Evolutionary conservation across 345 rosid genomes (phyloP), one percentile per base, ranked within the genome.

Genomic region (Erysimum cheiranthoides): DNA sequence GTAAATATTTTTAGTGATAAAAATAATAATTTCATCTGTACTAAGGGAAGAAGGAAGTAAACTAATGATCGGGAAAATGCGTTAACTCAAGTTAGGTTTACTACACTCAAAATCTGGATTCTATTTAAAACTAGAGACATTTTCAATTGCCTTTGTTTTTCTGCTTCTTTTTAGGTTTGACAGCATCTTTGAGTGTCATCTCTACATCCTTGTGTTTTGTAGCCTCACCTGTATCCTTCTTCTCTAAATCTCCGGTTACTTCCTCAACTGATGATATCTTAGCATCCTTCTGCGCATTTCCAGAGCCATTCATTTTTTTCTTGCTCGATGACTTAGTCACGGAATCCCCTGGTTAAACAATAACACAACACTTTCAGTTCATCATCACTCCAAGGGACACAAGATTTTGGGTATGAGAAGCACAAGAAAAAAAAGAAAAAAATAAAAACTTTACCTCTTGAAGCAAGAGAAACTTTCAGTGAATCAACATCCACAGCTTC

Each of bases 101-200:
- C 25, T 21, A 21, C 25, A 21, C 25, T 21, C 25, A 21, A 21
- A 57, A 32, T 32, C 8, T 57, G 3, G 4, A 32, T 4, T 34
- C 62, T 4, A 58, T 3, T 50, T 8, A 47, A 42, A 63, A 63
- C 9, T 35, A 35, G 27, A 59, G 3, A 47, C 54, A 32, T 21
- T 21, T 17, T 28, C 71, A 74, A 50, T 16, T 30, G 78, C 78
- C 82, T 67, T 80, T 85, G 68, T 87, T 89, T 80, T 87, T 91
- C 73, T 91, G 73, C 80, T 79, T 93, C 82, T 82, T 82, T 81
- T 84, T 89, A 4, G 89, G 93, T 73, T 93, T 93, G 78, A 87
- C 87, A 63, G 96, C 93, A 81, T 93, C 93, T 76, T 86, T 87
- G 71, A 93, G 77, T 61, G 96, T 90, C 80, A 75, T 85, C 77